Evolutionary conservation across 2,329 filamentous ascomycete genomes (phyloP).

Genomic region (Chaetomiaceae sp.): DNA sequence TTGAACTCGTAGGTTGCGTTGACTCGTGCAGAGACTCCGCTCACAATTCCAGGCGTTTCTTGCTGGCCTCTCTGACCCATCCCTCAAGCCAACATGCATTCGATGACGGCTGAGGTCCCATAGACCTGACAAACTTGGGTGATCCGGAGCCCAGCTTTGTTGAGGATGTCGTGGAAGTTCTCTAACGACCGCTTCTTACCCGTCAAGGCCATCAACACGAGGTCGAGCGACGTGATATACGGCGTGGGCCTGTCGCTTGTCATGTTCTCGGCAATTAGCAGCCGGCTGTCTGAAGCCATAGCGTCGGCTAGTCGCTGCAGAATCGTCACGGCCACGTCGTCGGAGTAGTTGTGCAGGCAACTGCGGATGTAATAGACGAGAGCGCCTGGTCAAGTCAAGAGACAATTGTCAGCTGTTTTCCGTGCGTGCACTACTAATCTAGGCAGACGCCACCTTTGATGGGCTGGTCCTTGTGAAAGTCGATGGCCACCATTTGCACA

Average conservation of each 20-base stretch:
- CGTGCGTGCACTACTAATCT: too few species aligned
- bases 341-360: slow-evolving; percentile 37
- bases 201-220: slow-evolving; percentile 24
- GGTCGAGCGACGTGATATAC: slow-evolving; percentile 19
- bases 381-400: slow-evolving; percentile 27
- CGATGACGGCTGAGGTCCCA: slow-evolving; percentile 9
- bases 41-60: too few species aligned
- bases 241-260: slow-evolving; percentile 18
- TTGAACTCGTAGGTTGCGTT: too few species aligned
- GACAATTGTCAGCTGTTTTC: neutral
- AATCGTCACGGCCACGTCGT: slow-evolving; percentile 32
- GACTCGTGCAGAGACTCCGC: too few species aligned
- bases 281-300: slow-evolving; percentile 29
- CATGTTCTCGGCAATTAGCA: slow-evolving; percentile 28
- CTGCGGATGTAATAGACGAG: slow-evolving; percentile 36
- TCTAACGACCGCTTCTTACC: slow-evolving; percentile 28
- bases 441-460: too few species aligned
- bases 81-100: slow-evolving; percentile 8
- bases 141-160: slow-evolving; percentile 20
- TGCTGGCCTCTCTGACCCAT: too few species aligned
- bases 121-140: slow-evolving; percentile 15
- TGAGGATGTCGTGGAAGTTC: slow-evolving; percentile 16
- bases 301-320: slow-evolving; percentile 30
- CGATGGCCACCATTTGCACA: slow-evolving; percentile 25
- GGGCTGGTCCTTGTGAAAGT: slow-evolving; percentile 34